These are phyloP conservation scores for Dothiorella sarmentorum DNA, from an alignment of 2,329 filamentous ascomycete genomes.

Conservation along the genomic window DNA sequence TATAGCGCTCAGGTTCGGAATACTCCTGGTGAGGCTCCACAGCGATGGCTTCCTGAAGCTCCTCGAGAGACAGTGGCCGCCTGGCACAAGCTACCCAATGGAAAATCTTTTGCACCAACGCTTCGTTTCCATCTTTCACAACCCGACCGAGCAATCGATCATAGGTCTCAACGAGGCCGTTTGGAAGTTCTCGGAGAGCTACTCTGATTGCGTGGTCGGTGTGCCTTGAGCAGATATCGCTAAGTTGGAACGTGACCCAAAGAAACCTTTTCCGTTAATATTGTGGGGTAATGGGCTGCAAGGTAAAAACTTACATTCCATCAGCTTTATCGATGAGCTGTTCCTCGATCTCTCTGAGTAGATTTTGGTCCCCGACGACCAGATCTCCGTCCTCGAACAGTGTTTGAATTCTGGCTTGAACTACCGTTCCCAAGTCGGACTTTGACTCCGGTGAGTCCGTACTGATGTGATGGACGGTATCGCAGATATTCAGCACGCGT, in stretches of 20 bases:
- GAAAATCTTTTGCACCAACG: background rate
- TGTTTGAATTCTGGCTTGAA: background rate
- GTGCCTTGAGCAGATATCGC: background rate
- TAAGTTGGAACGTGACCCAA: background rate
- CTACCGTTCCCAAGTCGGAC: background rate
- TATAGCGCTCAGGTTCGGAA: constrained; percentile 24
- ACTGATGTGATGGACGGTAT: background rate
- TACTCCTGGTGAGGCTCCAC: constrained; percentile 32
- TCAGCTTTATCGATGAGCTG: background rate
- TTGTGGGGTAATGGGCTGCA: background rate
- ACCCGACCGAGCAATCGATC: background rate
- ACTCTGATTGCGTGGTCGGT: background rate
- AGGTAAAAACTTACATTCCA: background rate
- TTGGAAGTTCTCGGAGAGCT: background rate
- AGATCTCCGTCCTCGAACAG: background rate
- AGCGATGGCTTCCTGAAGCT: constrained; percentile 38
- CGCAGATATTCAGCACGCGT: background rate
- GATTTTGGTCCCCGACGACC: background rate
- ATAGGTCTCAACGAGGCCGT: background rate
- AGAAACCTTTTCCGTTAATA: background rate
- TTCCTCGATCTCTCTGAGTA: background rate
- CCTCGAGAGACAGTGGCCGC: constrained; percentile 33
- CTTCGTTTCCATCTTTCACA: background rate
- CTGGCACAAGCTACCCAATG: constrained; percentile 23
- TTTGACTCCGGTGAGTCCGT: background rate